Evolutionary conservation across 805 yeast species (phyloP).

Genomic region (Pichia heedii): DNA sequence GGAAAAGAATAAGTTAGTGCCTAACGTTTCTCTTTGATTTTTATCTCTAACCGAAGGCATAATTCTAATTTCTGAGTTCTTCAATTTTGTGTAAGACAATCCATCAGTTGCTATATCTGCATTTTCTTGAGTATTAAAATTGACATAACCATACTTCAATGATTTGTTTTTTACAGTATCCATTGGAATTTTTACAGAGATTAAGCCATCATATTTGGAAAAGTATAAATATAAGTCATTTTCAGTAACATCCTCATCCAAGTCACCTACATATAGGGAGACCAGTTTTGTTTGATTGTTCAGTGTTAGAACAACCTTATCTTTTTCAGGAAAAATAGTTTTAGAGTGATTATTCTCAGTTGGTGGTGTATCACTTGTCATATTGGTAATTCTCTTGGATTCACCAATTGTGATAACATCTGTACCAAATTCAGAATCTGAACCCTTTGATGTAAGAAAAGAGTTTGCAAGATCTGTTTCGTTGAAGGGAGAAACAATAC

Average conservation of each 20-base stretch:
- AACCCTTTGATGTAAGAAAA: neutral
- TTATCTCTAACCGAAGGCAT: constrained; percentile 46
- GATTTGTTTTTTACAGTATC: constrained; percentile 46
- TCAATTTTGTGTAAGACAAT: constrained; percentile 40
- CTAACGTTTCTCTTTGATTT: constrained; percentile 31
- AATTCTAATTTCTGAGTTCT: constrained; percentile 39
- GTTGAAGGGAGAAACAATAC: no score
- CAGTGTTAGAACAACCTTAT: neutral
- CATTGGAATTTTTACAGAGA: constrained; percentile 52
- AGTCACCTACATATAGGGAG: constrained; percentile 56
- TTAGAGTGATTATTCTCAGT: no score
- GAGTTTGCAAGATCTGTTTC: neutral
- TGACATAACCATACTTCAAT: constrained; percentile 67
- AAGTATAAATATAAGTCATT: constrained; percentile 37
- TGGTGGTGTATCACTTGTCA: no score
- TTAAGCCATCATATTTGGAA: constrained; percentile 33
- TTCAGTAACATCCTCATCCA: constrained; percentile 43
- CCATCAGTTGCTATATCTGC: constrained; percentile 50
- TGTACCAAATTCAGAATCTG: constrained; percentile 8
- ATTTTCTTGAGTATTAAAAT: constrained; percentile 40
- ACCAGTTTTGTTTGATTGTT: constrained; percentile 6
- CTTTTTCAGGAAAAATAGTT: no score
- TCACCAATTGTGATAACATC: constrained; percentile 4
- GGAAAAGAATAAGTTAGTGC: constrained; percentile 43
- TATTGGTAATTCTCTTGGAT: neutral